These are phyloP conservation scores for Melampsora larici-populina DNA, from an alignment of 1,284 basidiomycete genomes.

Conservation along the genomic window DNA sequence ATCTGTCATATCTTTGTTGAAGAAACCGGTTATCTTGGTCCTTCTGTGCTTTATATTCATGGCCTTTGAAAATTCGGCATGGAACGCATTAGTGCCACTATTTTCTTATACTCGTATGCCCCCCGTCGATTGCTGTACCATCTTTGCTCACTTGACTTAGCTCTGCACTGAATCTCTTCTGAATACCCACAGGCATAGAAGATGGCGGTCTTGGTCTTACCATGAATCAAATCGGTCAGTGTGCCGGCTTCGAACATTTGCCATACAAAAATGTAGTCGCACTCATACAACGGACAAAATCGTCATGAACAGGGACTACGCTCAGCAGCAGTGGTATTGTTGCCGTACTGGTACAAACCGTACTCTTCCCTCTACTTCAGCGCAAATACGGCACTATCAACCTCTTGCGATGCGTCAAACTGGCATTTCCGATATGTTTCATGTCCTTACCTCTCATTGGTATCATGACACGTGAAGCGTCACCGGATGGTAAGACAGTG, in stretches of 20 bases:
- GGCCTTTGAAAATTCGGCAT: slow-evolving; percentile 27
- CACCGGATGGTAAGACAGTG: background rate
- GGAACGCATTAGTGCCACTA: slow-evolving; percentile 31
- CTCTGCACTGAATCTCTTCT: background rate
- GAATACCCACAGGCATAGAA: slow-evolving; percentile 21
- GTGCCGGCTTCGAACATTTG: background rate
- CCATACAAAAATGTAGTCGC: background rate
- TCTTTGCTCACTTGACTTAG: no score
- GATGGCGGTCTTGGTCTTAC: slow-evolving; percentile 37
- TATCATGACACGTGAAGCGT: slow-evolving; percentile 7
- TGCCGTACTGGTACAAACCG: slow-evolving; percentile 19
- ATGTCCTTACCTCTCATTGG: slow-evolving; percentile 15
- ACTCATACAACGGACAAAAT: no score
- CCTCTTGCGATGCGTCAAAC: slow-evolving; percentile 5
- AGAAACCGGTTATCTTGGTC: slow-evolving; percentile 8
- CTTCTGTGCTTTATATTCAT: slow-evolving; percentile 28
- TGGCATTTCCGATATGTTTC: slow-evolving; percentile 15
- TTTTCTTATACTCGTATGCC: slow-evolving; percentile 35
- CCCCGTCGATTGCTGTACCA: no score
- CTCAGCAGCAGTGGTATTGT: slow-evolving; percentile 32
- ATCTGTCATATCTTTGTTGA: slow-evolving; percentile 5
- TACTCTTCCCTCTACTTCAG: slow-evolving; percentile 27
- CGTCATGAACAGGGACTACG: slow-evolving; percentile 7
- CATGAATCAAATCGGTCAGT: slow-evolving; percentile 35
- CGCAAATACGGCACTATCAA: background rate